Conservation (phyloP, 345 rosid genomes). For the Gossypium turneri region DNA sequence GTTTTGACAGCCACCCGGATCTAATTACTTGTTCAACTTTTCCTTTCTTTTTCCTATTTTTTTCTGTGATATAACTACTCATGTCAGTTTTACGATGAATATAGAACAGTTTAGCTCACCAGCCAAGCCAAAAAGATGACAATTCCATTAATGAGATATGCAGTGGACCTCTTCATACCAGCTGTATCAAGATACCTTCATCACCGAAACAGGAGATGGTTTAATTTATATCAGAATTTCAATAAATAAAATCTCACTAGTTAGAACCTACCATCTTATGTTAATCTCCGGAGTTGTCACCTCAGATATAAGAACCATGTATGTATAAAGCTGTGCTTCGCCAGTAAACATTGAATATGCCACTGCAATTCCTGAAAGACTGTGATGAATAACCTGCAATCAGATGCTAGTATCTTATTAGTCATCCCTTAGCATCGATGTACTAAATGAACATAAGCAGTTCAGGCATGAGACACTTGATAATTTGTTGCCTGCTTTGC, state of each 20-base stretch:
- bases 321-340: conserved; percentile 77
- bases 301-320: conserved; percentile 82
- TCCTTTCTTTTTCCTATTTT: neutral
- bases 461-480: neutral
- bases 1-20: neutral
- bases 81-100: neutral
- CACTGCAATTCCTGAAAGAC: conserved; percentile 57
- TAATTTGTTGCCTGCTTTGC: neutral
- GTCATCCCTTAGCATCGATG: neutral
- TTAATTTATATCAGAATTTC: neutral
- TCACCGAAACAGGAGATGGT: conserved; percentile 16
- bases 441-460: neutral
- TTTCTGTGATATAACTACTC: neutral
- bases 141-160: conserved; percentile 75
- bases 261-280: conserved; percentile 68
- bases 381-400: conserved; percentile 74
- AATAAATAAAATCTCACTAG: neutral
- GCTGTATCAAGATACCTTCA: conserved; percentile 72
- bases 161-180: conserved; percentile 73
- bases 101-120: conserved; percentile 42
- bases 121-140: conserved; percentile 73
- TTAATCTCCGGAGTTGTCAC: conserved; percentile 83
- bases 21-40: neutral
- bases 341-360: conserved; percentile 70
- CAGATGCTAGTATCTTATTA: conserved; percentile 14